These are phyloP conservation scores for Aphanocladium album DNA, from an alignment of 2,329 filamentous ascomycete species.

Conservation along the genomic window DNA sequence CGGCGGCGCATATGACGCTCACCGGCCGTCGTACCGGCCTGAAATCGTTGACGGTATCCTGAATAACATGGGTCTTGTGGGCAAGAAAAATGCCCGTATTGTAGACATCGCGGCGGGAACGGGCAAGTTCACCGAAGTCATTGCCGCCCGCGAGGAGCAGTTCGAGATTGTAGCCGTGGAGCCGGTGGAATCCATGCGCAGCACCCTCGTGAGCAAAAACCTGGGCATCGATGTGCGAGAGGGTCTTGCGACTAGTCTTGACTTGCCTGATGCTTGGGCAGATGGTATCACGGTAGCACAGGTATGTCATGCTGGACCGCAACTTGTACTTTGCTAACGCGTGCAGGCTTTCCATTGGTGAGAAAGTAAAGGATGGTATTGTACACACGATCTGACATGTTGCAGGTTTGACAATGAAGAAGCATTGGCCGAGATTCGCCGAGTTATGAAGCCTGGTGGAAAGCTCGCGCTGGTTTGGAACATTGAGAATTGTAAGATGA, in stretches of 20 bases:
- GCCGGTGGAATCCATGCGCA: conserved; percentile 61
- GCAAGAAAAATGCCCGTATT: conserved; percentile 41
- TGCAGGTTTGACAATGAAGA: conserved; percentile 63
- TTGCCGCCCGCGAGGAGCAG: conserved; percentile 53
- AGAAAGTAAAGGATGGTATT: conserved; percentile 16
- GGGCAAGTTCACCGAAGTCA: conserved; percentile 63
- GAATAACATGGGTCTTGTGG: conserved; percentile 45
- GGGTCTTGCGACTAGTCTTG: conserved; percentile 55
- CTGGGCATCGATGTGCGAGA: conserved; percentile 52
- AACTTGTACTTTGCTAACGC: background rate
- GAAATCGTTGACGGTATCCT: conserved; percentile 57
- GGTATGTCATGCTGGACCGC: conserved; percentile 37
- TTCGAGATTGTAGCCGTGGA: conserved; percentile 60
- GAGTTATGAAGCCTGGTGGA: conserved; percentile 56
- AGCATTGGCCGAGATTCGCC: conserved; percentile 60
- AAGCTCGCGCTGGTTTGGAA: conserved; percentile 69
- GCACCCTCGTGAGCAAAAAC: conserved; percentile 52
- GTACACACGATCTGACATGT: background rate
- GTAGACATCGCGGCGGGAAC: conserved; percentile 65
- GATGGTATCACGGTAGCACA: conserved; percentile 65
- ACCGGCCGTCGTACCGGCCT: conserved; percentile 62
- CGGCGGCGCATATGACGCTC: conserved; percentile 58
- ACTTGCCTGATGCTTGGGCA: conserved; percentile 51
- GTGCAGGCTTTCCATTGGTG: conserved; percentile 52
- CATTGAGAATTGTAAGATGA: conserved; percentile 59